These are phyloP conservation scores for Iris pallida DNA, from an alignment of 116 monocot species.

Conservation along the genomic window DNA sequence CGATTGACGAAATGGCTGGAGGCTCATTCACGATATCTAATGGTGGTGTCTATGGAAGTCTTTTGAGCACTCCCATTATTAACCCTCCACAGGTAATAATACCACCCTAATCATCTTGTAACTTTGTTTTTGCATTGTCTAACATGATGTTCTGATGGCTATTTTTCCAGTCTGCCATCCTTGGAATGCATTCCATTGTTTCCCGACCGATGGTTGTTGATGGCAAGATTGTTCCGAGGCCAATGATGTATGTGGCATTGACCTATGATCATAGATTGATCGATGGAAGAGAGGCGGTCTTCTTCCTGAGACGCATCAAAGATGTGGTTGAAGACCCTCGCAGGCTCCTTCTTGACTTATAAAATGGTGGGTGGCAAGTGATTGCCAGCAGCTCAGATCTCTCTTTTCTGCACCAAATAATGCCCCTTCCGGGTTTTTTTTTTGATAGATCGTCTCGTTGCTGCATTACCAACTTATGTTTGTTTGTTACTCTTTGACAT, in stretches of 20 bases:
- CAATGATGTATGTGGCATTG: slow-evolving; percentile 94
- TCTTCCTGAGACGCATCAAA: slow-evolving; percentile 87
- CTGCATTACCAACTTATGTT: no score
- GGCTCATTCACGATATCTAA: slow-evolving; percentile 97
- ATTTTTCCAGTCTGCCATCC: slow-evolving; percentile 93
- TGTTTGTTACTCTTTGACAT: no score
- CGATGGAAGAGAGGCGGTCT: slow-evolving; percentile 97
- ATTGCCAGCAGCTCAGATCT: no score
- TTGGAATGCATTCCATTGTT: slow-evolving; percentile 97
- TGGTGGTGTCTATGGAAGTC: slow-evolving; percentile 92
- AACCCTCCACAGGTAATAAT: slow-evolving; percentile 96
- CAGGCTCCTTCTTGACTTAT: slow-evolving; percentile 89
- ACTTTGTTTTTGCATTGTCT: no score
- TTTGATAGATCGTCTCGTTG: no score
- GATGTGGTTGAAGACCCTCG: slow-evolving; percentile 95
- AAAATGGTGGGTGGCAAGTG: not conserved
- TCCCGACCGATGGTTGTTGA: slow-evolving; percentile 67
- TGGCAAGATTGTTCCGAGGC: slow-evolving; percentile 61
- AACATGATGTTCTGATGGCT: no score
- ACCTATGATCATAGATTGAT: slow-evolving; percentile 90
- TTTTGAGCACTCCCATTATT: slow-evolving; percentile 88
- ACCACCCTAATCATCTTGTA: no score
- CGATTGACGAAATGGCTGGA: slow-evolving; percentile 97
- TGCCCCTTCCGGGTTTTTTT: no score
- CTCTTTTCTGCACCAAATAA: no score